Percentiles rank a stretch among this genome's conserved stretches.
These are phyloP conservation scores for Stipa capillata DNA, from an alignment of 176 grass and related monocot species.

Conservation along the genomic window DNA sequence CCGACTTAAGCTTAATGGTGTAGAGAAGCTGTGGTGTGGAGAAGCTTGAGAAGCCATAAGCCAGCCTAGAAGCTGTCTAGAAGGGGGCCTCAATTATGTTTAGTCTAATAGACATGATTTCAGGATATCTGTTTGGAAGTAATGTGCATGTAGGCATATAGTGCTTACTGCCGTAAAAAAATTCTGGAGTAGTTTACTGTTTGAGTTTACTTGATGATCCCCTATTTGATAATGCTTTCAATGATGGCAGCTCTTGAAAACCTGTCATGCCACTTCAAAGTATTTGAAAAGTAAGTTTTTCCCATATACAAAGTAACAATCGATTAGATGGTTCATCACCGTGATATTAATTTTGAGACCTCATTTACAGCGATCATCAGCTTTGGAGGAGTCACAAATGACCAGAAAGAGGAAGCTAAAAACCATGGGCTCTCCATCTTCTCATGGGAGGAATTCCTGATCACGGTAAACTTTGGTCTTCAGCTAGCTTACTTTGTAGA, in stretches of 20 bases:
- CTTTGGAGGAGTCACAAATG: slow-evolving; percentile 75
- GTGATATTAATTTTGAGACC: not conserved
- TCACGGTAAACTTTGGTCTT: slow-evolving; percentile 38
- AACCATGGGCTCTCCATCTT: slow-evolving; percentile 61
- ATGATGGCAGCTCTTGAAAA: slow-evolving; percentile 64
- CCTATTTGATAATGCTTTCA: slow-evolving; percentile 1
- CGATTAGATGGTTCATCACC: not conserved
- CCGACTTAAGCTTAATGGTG: too few species aligned
- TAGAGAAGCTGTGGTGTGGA: too few species aligned
- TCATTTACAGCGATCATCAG: slow-evolving; percentile 58
- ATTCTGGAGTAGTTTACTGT: too few species aligned
- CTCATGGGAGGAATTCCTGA: slow-evolving; percentile 88
- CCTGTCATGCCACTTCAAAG: slow-evolving; percentile 48
- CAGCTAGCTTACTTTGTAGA: not conserved
- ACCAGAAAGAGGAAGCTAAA: slow-evolving; percentile 62
- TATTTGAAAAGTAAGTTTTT: slow-evolving; percentile 72
- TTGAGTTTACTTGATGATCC: too few species aligned
- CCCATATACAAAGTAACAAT: not conserved
- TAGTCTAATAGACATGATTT: not conserved
- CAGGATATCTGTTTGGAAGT: not conserved
- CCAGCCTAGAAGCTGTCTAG: too few species aligned
- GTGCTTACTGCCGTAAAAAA: not conserved
- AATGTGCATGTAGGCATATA: not conserved
- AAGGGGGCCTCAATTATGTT: too few species aligned
- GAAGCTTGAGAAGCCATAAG: too few species aligned